Evolutionary conservation across 176 grass and related monocot genomes (phyloP).

Genomic region (Ensete glaucum): DNA sequence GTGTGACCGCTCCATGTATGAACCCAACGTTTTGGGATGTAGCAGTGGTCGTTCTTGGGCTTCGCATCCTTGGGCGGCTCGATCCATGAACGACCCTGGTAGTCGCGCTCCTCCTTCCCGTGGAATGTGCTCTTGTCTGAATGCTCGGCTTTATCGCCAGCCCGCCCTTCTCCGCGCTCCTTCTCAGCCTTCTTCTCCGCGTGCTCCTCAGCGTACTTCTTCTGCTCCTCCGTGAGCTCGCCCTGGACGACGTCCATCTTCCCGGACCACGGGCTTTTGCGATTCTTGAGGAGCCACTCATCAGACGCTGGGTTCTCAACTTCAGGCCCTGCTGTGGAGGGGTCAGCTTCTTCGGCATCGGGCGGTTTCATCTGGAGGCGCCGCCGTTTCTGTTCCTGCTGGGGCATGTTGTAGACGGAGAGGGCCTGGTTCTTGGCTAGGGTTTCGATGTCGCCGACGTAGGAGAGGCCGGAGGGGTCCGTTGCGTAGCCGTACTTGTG

Average conservation of each 20-base stretch:
- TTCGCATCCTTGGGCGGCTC: conserved; percentile 91
- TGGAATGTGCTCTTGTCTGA: conserved; percentile 87
- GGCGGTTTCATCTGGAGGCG: conserved; percentile 49
- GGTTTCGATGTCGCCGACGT: conserved; percentile 50
- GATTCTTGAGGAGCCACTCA: conserved; percentile 81
- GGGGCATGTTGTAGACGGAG: conserved; percentile 83
- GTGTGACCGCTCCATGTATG: conserved; percentile 96
- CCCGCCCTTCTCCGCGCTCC: conserved; percentile 61
- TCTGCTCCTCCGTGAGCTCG: conserved; percentile 90
- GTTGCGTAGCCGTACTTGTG: conserved; percentile 84
- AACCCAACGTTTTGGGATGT: conserved; percentile 94
- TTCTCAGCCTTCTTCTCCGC: conserved; percentile 97
- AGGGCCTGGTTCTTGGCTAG: conserved; percentile 33
- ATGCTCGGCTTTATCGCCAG: conserved; percentile 42
- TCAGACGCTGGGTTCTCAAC: conserved; percentile 58
- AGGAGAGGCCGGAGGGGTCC: conserved; percentile 74
- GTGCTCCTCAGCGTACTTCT: conserved; percentile 77
- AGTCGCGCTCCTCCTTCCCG: conserved; percentile 87
- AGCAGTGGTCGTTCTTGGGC: conserved; percentile 63
- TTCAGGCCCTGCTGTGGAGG: background rate
- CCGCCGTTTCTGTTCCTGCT: conserved; percentile 89
- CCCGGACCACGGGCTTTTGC: conserved; percentile 88
- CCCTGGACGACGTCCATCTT: conserved; percentile 48
- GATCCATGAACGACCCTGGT: conserved; percentile 96
- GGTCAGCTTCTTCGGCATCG: background rate